Evolutionary conservation across 2,329 filamentous ascomycete species (phyloP), one percentile per base, ranked within the genome.

Genomic region (Nothopassalora personata): DNA sequence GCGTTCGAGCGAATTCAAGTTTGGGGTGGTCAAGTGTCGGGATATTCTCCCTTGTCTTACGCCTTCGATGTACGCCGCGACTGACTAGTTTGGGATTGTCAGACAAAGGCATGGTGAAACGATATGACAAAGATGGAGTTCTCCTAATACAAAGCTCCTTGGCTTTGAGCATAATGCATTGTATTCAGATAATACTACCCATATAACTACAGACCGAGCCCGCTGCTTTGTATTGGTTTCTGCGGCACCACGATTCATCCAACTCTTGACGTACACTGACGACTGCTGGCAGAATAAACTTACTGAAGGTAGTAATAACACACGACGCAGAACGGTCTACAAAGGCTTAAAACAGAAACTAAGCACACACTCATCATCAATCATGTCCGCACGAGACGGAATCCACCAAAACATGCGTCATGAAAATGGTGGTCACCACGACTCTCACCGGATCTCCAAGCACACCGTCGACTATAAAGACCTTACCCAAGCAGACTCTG

Each of bases 401-500:
- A 30, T 45, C 23, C 27, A 10, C 33, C 36, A 49, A 46, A 30
- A 43, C 39, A 43, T 43, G 39, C 3, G 13, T 7, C 39, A n/a
- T 13, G 18, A 8, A 43, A 5, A n/a, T 8, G 18, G 13, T 7
- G 52, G 56, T 54, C 57, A 47, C 45, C 61, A 62, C 48, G 56
- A 59, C 50, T 43, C 39, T 18, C 15, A 18, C n/a, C 39, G 39
- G 13, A 5, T 3, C 13, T 43, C 39, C 39, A 43, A 43, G 39
- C n/a, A 43, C 39, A 43, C 39, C 13, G 18, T n/a, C 30, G 51
- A 58, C 11, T 66, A 66, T 53, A 60, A 53, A 33, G 63, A 70
- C 56, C 59, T 69, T 15, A 58, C 56, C 31, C 50, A 39, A n/a
- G 59, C 52, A 36, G 67, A 66, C 43, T 59, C 66, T 52, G 39